Percentiles rank a stretch among this genome's conserved stretches.
Conservation (phyloP, 108 stramenopile genomes). For the Nannochloropsis salina region DNA sequence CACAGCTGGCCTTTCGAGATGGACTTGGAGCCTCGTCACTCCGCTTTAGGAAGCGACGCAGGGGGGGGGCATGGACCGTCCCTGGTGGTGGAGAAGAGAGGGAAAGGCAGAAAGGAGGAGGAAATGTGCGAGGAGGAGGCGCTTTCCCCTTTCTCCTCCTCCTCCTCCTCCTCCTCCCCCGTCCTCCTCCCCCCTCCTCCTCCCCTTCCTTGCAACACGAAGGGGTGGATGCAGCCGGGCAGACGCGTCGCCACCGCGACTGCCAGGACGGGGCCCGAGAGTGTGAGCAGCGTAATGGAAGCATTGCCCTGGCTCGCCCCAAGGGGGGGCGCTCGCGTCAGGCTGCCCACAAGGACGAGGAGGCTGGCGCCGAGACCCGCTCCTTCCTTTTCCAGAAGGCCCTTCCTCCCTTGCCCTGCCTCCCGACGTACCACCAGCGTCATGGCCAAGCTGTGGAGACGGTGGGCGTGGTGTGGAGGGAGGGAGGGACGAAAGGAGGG, state of each 20-base stretch:
- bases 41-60: no score
- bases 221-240: not conserved
- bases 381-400: no score
- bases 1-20: not conserved
- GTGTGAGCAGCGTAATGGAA: not conserved
- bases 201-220: not conserved
- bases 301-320: not conserved
- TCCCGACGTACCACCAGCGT: no score
- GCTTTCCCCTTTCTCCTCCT: not conserved
- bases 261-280: not conserved
- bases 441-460: no score
- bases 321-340: not conserved
- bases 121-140: not conserved
- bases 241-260: not conserved
- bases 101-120: not conserved
- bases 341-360: no score
- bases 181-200: not conserved
- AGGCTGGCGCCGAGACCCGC: no score
- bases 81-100: not conserved
- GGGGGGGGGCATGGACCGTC: no score
- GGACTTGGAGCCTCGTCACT: not conserved
- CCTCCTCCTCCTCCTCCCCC: slow-evolving; percentile 1
- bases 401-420: no score
- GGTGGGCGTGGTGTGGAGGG: no score
- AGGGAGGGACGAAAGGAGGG: not conserved